Percentiles rank a stretch among this genome's conserved stretches.
Conservation (phyloP, 148 eudicot genomes). For the Silene latifolia region DNA sequence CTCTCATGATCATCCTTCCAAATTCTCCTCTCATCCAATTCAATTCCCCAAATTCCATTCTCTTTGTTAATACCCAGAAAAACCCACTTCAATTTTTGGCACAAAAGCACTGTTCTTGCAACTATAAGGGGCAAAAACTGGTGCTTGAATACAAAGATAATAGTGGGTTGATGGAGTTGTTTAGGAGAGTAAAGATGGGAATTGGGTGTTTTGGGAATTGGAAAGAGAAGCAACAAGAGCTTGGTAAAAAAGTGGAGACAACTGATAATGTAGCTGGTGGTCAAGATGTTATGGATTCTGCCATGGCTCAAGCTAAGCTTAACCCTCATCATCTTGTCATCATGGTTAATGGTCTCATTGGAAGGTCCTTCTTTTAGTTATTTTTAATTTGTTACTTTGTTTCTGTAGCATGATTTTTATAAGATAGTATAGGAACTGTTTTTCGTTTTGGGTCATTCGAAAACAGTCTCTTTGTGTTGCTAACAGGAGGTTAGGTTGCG, state of each 20-base stretch:
- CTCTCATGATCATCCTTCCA: slow-evolving; percentile 34
- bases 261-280: slow-evolving; percentile 39
- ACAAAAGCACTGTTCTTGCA: no score
- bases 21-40: slow-evolving; percentile 12
- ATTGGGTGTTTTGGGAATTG: slow-evolving; percentile 44
- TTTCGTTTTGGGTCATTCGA: no score
- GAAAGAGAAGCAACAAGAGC: slow-evolving; percentile 1
- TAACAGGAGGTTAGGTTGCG: no score
- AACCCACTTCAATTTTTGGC: slow-evolving; percentile 11
- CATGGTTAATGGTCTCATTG: slow-evolving; percentile 87
- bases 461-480: no score
- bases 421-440: not conserved
- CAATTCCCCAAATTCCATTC: slow-evolving; percentile 20
- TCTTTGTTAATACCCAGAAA: slow-evolving; percentile 16
- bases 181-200: slow-evolving; percentile 35
- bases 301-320: slow-evolving; percentile 32
- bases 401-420: not conserved
- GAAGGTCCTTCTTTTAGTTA: slow-evolving; percentile 30
- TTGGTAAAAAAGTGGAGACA: slow-evolving; percentile 36
- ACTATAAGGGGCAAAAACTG: not conserved
- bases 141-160: slow-evolving; percentile 18
- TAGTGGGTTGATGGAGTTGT: slow-evolving; percentile 34
- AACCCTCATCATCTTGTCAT: slow-evolving; percentile 66
- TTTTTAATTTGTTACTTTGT: not conserved
- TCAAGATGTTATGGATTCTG: slow-evolving; percentile 45